Base-by-base conservation (phyloP, 2,329 filamentous ascomycete species). In the Fusarium clavum region DNA sequence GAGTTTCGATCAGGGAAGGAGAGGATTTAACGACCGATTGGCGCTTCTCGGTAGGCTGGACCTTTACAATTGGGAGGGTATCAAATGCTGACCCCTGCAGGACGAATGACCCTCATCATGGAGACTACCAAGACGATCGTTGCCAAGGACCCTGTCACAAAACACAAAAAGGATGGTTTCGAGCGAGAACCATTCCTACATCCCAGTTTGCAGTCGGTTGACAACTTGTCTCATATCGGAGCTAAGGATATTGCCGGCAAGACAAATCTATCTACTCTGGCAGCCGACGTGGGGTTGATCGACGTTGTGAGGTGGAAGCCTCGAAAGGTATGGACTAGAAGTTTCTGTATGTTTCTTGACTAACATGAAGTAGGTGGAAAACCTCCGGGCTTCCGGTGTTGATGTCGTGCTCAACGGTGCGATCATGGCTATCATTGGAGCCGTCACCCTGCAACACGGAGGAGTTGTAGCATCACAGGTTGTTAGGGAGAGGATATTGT, bases 1-100 rank as follows among this genome's bases (percentile, higher is more conserved):
- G 88, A 98, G 94, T 81, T 98, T 97, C 77, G 95, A 99, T 79
- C 94, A 98, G 78, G 96, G 94, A 55, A 87, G 94, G 77, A 91
- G 94, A 84, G 95, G 95, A 2, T 97, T 95, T 83, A 99, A 99
- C 79, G 95, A 98, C 77, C 89, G 93, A 68, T 84, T 99, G 80
- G 93, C 94, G n/a, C 94, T 93, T 77, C 84, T 97, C 57, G 95
- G 94, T 97, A 87, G 48, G 82, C 75, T 25, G 22, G 14, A 20
- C 25, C 16, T 8, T 20, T 43, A 5, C 18, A 25, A 30, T 13
- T 40, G 24, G 30, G 32, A 53, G 51, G 22, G 30, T 25, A 29
- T 56, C 34, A 30, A 46, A 30, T 67, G 45, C 67, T 73, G 49
- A 75, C 62, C 10, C 32, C 48, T 25, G 4, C 29, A 81, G 79